Percentiles rank a stretch among this genome's conserved stretches.
Conservation (phyloP, 257 asterid species). For the Primulina eburnea region DNA sequence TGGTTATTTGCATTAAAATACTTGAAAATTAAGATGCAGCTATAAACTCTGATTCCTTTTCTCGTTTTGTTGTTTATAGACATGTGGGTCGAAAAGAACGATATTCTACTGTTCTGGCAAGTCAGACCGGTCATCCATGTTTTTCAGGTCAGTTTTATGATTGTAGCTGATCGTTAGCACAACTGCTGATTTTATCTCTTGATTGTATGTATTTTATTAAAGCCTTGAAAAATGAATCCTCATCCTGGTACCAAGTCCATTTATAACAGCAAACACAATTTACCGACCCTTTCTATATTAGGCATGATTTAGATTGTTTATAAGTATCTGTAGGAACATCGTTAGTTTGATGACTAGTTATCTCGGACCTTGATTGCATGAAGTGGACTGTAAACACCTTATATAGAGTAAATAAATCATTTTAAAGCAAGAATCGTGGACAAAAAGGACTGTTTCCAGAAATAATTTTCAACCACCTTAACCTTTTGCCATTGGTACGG, state of each 20-base stretch:
- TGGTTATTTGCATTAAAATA: constrained; percentile 16
- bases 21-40: constrained; percentile 5
- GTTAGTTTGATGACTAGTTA: not conserved
- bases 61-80: constrained; percentile 40
- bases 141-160: constrained; percentile 64
- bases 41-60: constrained; percentile 1
- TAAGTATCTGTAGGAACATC: constrained; percentile 1
- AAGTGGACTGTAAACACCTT: constrained; percentile 4
- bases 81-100: constrained; percentile 74
- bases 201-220: not conserved
- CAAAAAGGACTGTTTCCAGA: constrained; percentile 10
- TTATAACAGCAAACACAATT: too few relatives aligned
- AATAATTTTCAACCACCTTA: not conserved
- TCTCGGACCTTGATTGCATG: not conserved
- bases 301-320: not conserved
- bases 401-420: not conserved
- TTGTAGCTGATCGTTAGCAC: not conserved
- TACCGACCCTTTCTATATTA: not conserved
- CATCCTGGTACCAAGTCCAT: not conserved
- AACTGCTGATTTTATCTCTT: not conserved
- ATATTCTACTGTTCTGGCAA: constrained; percentile 94
- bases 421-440: not conserved
- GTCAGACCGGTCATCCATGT: constrained; percentile 87
- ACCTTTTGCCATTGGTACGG: not conserved
- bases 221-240: not conserved